phyloP scores from a whole-genome alignment of 192 early-diverging fungal genomes.

The Coemansia sp. region DNA sequence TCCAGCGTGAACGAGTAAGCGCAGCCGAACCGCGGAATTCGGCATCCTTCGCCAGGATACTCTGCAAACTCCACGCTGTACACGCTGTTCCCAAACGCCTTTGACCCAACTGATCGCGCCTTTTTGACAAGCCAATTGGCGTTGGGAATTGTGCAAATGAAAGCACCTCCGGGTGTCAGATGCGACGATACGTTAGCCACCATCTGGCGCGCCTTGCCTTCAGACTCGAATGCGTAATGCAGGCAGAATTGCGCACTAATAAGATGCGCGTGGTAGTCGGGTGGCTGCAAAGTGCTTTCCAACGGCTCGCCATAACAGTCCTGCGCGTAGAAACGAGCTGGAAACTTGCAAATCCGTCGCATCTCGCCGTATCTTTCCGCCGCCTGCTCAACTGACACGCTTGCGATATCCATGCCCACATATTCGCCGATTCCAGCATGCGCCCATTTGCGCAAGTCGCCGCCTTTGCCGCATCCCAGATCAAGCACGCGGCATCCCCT shows the following conservation, averaged over 20 bases:
- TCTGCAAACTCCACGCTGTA: constrained; percentile 87
- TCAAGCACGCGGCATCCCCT: constrained; percentile 72
- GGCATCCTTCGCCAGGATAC: constrained; percentile 31
- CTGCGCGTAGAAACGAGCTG: constrained; percentile 75
- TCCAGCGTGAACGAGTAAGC: constrained; percentile 89
- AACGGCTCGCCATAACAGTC: constrained; percentile 83
- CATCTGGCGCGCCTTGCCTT: constrained; percentile 77
- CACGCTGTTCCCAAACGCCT: constrained; percentile 81
- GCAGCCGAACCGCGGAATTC: constrained; percentile 70
- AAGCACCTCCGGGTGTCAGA: constrained; percentile 73
- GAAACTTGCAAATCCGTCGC: constrained; percentile 58
- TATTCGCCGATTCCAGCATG: constrained; percentile 72
- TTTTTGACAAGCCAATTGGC: constrained; percentile 78
- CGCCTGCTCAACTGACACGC: constrained; percentile 83
- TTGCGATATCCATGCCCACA: constrained; percentile 87
- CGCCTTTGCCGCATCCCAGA: constrained; percentile 93
- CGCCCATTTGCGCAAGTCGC: constrained; percentile 81
- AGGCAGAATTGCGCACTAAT: constrained; percentile 97
- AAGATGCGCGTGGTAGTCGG: constrained; percentile 67
- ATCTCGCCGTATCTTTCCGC: constrained; percentile 63
- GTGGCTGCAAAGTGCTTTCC: constrained; percentile 58
- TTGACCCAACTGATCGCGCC: not conserved
- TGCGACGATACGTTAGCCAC: constrained; percentile 74
- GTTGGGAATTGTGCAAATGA: constrained; percentile 93
- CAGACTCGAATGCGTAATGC: constrained; percentile 92